Conservation (phyloP, 2,329 filamentous ascomycete species). For the Trichoderma simmonsii region DNA sequence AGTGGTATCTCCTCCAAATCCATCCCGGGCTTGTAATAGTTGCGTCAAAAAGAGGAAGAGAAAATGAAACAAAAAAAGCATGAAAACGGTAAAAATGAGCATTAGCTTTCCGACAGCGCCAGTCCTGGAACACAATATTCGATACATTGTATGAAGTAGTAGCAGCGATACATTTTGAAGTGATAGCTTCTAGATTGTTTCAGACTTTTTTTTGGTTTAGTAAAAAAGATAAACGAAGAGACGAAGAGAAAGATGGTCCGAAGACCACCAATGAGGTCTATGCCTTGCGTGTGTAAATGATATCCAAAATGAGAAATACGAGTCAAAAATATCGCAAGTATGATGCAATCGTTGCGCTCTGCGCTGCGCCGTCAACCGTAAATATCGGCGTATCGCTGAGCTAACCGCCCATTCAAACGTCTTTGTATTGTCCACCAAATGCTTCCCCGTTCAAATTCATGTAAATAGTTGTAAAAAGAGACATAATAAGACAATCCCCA, state of each 20-base stretch:
- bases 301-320: conserved; percentile 8
- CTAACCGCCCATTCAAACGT: conserved; percentile 9
- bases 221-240: neutral
- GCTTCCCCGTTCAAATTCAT: conserved; percentile 4
- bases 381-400: neutral
- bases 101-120: conserved; percentile 19
- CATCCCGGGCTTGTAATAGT: conserved; percentile 19
- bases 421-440: neutral
- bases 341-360: conserved; percentile 11
- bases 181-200: neutral
- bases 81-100: neutral
- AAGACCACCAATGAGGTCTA: neutral
- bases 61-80: neutral
- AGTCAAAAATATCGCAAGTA: conserved; percentile 12
- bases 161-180: conserved; percentile 5
- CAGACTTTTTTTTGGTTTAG: neutral
- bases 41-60: neutral
- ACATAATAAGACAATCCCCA: neutral
- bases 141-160: conserved; percentile 14
- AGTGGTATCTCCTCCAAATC: conserved; percentile 27
- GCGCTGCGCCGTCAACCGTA: conserved; percentile 10
- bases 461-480: conserved; percentile 12
- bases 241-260: neutral
- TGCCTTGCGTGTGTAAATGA: conserved; percentile 15
- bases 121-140: conserved; percentile 1